These are phyloP conservation scores for Clonostachys byssicola DNA, from an alignment of 2,329 filamentous ascomycete genomes.

Conservation along the genomic window DNA sequence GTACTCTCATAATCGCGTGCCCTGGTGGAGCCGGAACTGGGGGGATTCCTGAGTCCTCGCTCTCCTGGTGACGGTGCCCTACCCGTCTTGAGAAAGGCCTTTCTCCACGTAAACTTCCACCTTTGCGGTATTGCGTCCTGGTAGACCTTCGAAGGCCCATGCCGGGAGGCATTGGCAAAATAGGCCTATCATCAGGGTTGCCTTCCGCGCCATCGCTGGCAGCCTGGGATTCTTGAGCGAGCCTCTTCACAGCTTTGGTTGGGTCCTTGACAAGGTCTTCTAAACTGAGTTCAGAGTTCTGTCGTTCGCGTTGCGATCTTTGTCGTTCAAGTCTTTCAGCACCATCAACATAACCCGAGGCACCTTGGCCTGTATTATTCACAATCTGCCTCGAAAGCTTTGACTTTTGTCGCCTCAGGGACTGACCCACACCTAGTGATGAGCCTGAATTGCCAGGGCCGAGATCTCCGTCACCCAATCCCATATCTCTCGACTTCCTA, in stretches of 20 bases:
- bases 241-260: slow-evolving; percentile 62
- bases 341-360: slow-evolving; percentile 73
- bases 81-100: slow-evolving; percentile 71
- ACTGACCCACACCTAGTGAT: slow-evolving; percentile 26
- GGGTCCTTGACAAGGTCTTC: slow-evolving; percentile 83
- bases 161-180: slow-evolving; percentile 73
- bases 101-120: slow-evolving; percentile 79
- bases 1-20: slow-evolving; percentile 55
- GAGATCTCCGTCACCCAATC: slow-evolving; percentile 41
- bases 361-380: slow-evolving; percentile 53
- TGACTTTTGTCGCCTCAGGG: slow-evolving; percentile 83
- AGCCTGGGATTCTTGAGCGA: slow-evolving; percentile 53
- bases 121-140: slow-evolving; percentile 81
- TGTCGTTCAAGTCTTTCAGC: slow-evolving; percentile 75
- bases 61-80: slow-evolving; percentile 56
- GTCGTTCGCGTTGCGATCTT: slow-evolving; percentile 54
- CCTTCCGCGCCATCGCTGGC: slow-evolving; percentile 34
- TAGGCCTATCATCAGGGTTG: slow-evolving; percentile 71
- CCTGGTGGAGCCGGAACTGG: slow-evolving; percentile 39
- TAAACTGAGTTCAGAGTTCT: slow-evolving; percentile 61
- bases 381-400: slow-evolving; percentile 94
- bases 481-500: slow-evolving; percentile 66
- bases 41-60: slow-evolving; percentile 31
- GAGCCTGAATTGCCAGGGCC: slow-evolving; percentile 51
- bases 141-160: slow-evolving; percentile 85